phyloP scores from a whole-genome alignment of 2,329 filamentous ascomycete genomes.

The Monosporascus sp. region DNA sequence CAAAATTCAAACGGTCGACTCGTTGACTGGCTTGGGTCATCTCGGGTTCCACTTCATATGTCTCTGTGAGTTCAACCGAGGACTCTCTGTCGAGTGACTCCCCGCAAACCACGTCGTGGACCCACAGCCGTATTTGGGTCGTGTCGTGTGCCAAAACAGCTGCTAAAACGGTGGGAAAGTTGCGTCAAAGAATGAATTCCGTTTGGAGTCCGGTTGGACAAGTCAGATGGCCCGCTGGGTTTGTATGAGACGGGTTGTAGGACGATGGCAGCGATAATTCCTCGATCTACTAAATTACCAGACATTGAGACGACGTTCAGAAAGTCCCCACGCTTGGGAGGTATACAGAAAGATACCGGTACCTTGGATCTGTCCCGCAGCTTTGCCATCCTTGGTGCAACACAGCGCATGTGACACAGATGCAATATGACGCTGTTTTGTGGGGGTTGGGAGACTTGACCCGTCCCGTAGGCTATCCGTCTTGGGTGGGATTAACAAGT shows the following conservation, averaged over 20 bases:
- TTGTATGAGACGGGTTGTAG: not conserved
- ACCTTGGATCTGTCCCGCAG: not conserved
- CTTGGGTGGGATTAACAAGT: not conserved
- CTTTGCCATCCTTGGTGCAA: not conserved
- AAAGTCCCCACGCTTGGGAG: not conserved
- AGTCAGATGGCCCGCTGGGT: not conserved
- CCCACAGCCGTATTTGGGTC: not conserved
- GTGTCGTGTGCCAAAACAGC: not conserved
- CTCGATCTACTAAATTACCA: no score
- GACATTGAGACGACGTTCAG: not conserved
- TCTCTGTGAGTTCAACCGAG: not conserved
- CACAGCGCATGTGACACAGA: not conserved
- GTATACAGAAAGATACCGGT: not conserved
- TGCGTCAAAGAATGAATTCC: not conserved
- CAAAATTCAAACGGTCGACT: not conserved
- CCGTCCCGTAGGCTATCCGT: not conserved
- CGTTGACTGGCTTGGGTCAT: not conserved
- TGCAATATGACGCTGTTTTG: not conserved
- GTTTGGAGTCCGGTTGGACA: not conserved
- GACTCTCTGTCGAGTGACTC: not conserved
- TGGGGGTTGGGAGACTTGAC: not conserved
- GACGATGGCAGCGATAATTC: no score
- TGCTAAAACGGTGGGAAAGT: not conserved
- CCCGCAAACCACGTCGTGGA: not conserved
- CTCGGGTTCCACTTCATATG: not conserved